Conservation (phyloP, 345 rosid genomes). For the Salix viminalis region DNA sequence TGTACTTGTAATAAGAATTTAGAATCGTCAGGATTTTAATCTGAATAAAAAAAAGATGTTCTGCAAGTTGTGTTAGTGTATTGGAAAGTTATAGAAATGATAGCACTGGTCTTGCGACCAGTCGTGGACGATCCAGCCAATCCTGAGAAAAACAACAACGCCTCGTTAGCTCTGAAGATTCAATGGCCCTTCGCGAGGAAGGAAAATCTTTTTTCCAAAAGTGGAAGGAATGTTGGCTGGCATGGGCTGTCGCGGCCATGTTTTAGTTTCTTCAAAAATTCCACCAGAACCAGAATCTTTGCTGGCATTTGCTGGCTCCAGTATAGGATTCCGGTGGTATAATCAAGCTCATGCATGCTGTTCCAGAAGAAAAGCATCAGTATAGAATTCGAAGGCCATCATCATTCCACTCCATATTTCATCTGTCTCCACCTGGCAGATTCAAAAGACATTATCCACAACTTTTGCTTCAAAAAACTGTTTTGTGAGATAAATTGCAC, state of each 20-base stretch:
- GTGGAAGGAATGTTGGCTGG: conserved; percentile 2
- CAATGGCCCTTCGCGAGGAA: not conserved
- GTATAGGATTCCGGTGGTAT: not conserved
- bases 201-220: not conserved
- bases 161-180: not conserved
- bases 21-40: no score
- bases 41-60: no score
- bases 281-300: not conserved
- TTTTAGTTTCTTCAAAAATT: not conserved
- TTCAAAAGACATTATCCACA: no score
- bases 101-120: no score
- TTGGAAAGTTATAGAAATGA: no score
- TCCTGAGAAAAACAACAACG: not conserved
- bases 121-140: no score
- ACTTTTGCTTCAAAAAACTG: no score
- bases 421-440: no score
- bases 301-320: conserved; percentile 10
- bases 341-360: not conserved
- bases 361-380: not conserved
- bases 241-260: not conserved
- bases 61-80: no score
- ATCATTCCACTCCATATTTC: no score
- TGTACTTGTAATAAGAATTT: no score
- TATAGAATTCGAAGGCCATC: not conserved
- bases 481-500: no score